Evolutionary conservation across 164 flowering plant species (phyloP).

Genomic region (Protea cynaroides): DNA sequence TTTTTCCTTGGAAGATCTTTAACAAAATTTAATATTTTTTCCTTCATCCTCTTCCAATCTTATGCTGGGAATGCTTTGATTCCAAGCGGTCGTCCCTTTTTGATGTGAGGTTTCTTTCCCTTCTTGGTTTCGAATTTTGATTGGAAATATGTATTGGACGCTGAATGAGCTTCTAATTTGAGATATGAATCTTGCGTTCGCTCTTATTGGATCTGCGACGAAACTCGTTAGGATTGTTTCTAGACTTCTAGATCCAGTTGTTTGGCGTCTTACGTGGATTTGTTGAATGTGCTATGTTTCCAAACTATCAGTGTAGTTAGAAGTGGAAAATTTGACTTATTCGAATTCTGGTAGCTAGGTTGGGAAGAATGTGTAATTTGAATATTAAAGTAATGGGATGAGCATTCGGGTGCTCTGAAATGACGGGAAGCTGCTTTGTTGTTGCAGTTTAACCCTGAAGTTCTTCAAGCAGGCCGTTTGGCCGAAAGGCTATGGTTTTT

Average conservation of each 20-base stretch:
- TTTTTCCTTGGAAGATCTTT: too few relatives aligned
- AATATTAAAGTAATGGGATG: background rate
- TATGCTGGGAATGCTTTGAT: too few relatives aligned
- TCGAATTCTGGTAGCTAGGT: background rate
- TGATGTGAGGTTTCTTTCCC: background rate
- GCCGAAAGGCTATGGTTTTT: background rate
- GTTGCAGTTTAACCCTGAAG: slow-evolving; percentile 15
- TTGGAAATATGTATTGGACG: too few relatives aligned
- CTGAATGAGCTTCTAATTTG: background rate
- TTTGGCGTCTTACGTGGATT: background rate
- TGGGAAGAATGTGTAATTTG: background rate
- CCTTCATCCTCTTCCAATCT: too few relatives aligned
- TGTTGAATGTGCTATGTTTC: background rate
- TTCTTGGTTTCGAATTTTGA: background rate
- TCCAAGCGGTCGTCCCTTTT: too few relatives aligned
- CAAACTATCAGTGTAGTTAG: background rate
- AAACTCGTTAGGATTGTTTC: background rate
- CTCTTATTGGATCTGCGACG: background rate
- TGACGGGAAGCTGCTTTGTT: background rate
- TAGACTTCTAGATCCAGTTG: background rate
- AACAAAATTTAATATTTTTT: too few relatives aligned
- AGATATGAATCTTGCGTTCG: background rate
- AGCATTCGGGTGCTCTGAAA: background rate
- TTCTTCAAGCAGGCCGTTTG: background rate
- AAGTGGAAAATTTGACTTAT: background rate